Base-by-base conservation (phyloP, 257 asterid species). In the Solanum piurae region DNA sequence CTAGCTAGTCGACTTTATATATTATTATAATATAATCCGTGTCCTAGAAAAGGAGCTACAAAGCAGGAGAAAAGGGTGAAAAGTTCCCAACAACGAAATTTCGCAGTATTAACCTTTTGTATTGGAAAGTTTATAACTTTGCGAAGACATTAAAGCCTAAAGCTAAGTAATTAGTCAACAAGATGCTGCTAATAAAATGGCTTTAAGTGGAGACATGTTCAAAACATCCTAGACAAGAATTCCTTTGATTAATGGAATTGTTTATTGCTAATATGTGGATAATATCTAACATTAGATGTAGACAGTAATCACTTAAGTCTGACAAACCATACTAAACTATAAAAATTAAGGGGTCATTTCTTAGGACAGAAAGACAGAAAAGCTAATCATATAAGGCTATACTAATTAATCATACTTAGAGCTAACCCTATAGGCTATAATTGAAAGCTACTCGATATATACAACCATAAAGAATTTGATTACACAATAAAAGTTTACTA, bases 161-260 rank as follows among this genome's bases (percentile, higher is more conserved):
- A 60, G 52, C 4, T 14, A 44, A 27, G 64, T 77, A 27, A 74
- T 23, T 84, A 87, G 86, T 87, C 89, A 82, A 85, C 71, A 75
- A 66, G 88, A 90, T 44, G 87, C 44, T 76, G 69, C 75, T 83
- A 46, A 58, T 5, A 83, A 55, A 29, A 69, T 90, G 83, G 85
- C 87, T 88, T 86, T 88, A 83, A 82, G 58, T 37, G 88, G 72
- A 38, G 86, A 86, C 88, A 90, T 58, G 88, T 66, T 73, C 60
- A 75, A 88, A 87, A 87, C 89, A 86, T 27, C 44, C 14, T 74
- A 37, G 89, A 86, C 88, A 90, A 14, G 52, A 90, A 74, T 37
- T 46, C 83, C 58, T 64, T 71, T 86, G 76, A 64, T 36, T 66
- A 49, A 16, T 38, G 66, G 64, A 13, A 9, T 60, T 86, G 88